phyloP scores from a whole-genome alignment of 1,284 basidiomycete genomes.

The Sporisorium sorghi region DNA sequence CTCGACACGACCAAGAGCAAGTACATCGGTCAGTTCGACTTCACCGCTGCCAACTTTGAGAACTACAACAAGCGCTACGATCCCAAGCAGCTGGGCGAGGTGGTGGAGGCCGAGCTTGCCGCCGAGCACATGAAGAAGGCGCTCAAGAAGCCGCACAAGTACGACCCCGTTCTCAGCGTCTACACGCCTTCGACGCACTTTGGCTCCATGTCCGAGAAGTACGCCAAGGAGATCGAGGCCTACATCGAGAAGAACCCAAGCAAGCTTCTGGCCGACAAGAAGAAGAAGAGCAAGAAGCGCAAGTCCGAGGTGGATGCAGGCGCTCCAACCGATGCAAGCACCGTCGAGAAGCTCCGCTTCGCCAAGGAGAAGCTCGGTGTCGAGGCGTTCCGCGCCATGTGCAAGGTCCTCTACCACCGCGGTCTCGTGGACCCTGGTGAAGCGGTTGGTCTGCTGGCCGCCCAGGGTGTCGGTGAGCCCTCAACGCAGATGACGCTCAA shows the following conservation, averaged over 20 bases:
- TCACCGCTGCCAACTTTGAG: conserved; percentile 86
- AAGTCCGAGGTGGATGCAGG: conserved; percentile 60
- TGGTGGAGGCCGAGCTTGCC: conserved; percentile 80
- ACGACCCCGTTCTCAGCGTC: conserved; percentile 79
- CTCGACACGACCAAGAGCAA: conserved; percentile 88
- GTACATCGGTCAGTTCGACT: conserved; percentile 84
- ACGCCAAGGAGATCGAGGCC: conserved; percentile 82
- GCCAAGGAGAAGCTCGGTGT: conserved; percentile 69
- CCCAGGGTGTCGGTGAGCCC: conserved; percentile 98
- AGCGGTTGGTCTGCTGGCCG: conserved; percentile 95
- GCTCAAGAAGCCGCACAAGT: conserved; percentile 83
- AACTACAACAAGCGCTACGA: conserved; percentile 81
- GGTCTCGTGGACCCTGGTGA: conserved; percentile 93
- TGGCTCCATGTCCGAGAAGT: conserved; percentile 92
- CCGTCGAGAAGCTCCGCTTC: conserved; percentile 71
- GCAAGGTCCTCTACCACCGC: conserved; percentile 67
- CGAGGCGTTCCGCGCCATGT: conserved; percentile 65
- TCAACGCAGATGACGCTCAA: conserved; percentile 99
- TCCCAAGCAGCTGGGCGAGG: conserved; percentile 74
- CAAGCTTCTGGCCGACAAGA: conserved; percentile 75
- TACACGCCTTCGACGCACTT: conserved; percentile 84
- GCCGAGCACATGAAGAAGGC: conserved; percentile 86
- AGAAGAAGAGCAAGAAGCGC: conserved; percentile 72
- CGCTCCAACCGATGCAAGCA: conserved; percentile 47
- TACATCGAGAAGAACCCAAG: conserved; percentile 85